Conservation (phyloP, 352 stramenopile genomes). For the Phytophthora ohioensis region DNA sequence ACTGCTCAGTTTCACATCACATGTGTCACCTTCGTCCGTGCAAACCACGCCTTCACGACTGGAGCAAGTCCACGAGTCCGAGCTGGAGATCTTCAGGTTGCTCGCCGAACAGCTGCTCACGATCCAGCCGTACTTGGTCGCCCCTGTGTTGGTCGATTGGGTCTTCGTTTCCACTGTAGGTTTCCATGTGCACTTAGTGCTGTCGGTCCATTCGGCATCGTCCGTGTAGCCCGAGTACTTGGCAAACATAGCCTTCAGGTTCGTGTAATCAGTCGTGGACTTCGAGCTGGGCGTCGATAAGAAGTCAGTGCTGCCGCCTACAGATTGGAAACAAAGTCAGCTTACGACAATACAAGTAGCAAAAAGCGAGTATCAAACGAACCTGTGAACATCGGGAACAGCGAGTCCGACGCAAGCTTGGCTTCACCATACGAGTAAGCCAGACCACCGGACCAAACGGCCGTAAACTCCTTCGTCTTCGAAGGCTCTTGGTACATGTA, state of each 20-base stretch:
- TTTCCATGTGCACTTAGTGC: slow-evolving; percentile 71
- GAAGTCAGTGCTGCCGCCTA: slow-evolving; percentile 74
- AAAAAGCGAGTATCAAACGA: slow-evolving; percentile 3
- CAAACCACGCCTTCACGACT: slow-evolving; percentile 80
- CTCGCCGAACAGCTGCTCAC: slow-evolving; percentile 61
- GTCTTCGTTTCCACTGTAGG: slow-evolving; percentile 66
- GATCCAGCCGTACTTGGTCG: slow-evolving; percentile 71
- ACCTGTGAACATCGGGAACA: slow-evolving; percentile 89
- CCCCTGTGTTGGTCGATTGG: slow-evolving; percentile 62
- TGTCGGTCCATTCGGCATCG: slow-evolving; percentile 61
- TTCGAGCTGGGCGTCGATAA: slow-evolving; percentile 68
- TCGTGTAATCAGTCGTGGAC: slow-evolving; percentile 71
- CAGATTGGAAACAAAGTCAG: slow-evolving; percentile 22
- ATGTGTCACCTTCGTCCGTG: slow-evolving; percentile 65
- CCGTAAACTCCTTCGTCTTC: slow-evolving; percentile 71
- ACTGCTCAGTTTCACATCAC: slow-evolving; percentile 65
- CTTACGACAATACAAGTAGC: slow-evolving; percentile 1
- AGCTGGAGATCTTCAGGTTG: slow-evolving; percentile 61
- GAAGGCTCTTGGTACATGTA: slow-evolving; percentile 82
- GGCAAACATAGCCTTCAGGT: slow-evolving; percentile 74
- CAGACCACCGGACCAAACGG: slow-evolving; percentile 85
- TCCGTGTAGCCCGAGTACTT: slow-evolving; percentile 71
- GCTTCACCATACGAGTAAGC: slow-evolving; percentile 90
- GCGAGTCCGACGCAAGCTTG: slow-evolving; percentile 68
- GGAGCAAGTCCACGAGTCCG: slow-evolving; percentile 78